Base-by-base conservation (phyloP, 2,329 filamentous ascomycete genomes). In the Cylindrodendrum hubeiense region DNA sequence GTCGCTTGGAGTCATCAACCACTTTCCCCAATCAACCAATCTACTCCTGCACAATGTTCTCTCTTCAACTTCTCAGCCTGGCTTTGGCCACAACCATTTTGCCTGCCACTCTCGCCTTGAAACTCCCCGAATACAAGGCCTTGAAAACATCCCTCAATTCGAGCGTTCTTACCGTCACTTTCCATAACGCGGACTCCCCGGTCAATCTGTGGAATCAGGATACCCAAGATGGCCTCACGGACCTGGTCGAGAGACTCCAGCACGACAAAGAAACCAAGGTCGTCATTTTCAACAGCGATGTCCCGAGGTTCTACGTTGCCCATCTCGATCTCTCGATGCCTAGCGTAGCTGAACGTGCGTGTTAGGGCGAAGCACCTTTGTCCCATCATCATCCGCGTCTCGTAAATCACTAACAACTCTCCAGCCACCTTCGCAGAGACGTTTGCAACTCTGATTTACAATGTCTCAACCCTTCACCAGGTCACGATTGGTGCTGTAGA, bases 401-500 rank as follows among this genome's bases (percentile, higher is more conserved):
- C 28, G 3, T 2, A 30, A 30, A 10, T 41, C 15, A 43, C 39
- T 43, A 10, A 43, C 39, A 9, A 12, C 1, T 12, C 4, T 12
- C 15, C 15, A 51, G n/a, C 49, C n/a, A 26, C 5, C 21, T 21
- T 21, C 10, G 6, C 30, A 4, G 15, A 9, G 39, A 12, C 39
- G 2, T 50, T 59, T 9, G 56, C 17, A 19, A 33, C 37, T 3
- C 19, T 63, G 6, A 21, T 63, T 1, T 57, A 57, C 26, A 57
- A 63, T 10, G 37, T 63, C 26, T 30, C 60, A 4, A 26, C 43
- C 3, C 46, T 63, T 1, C n/a, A 5, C 7, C 51, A 56, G n/a
- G 52, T 43, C n/a, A 63, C 60, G 2, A 63, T 57, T n/a, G 60
- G 43, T 13, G 60, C 34, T 3, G 34, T 63, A 3, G 43, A 63